These are phyloP conservation scores for Fusarium sp. DNA, from an alignment of 2,329 filamentous ascomycete genomes.

Conservation along the genomic window DNA sequence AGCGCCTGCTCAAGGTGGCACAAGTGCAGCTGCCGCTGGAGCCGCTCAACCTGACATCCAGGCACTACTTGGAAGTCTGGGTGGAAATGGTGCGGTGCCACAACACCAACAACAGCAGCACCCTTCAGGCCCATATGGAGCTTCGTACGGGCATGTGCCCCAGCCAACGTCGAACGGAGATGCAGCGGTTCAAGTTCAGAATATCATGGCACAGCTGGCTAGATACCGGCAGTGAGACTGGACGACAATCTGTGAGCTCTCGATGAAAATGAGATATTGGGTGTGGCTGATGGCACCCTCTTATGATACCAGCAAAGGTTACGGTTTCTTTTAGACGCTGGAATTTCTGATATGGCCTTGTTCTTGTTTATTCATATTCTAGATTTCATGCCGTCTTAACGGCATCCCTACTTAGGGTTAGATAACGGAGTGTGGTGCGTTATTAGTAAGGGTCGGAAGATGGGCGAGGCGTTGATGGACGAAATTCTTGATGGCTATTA, in stretches of 20 bases:
- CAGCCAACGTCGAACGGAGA: constrained; percentile 45
- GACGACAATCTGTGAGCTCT: neutral
- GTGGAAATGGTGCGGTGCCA: constrained; percentile 38
- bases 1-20: constrained; percentile 22
- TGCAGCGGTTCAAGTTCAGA: constrained; percentile 67
- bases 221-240: constrained; percentile 64
- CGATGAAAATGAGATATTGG: neutral
- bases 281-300: constrained; percentile 6
- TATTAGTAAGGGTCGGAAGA: constrained; percentile 4
- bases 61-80: constrained; percentile 55
- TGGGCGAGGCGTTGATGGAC: constrained; percentile 31
- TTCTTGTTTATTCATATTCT: constrained; percentile 19
- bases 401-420: constrained; percentile 11
- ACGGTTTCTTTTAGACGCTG: constrained; percentile 20
- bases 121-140: constrained; percentile 38
- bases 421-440: constrained; percentile 2
- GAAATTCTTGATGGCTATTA: constrained; percentile 1
- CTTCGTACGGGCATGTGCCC: constrained; percentile 46
- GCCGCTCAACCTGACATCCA: constrained; percentile 55
- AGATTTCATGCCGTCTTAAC: constrained; percentile 10
- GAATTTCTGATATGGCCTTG: constrained; percentile 4
- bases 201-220: constrained; percentile 78
- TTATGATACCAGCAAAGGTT: constrained; percentile 31
- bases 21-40: constrained; percentile 37
- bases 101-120: constrained; percentile 25